Base-by-base conservation (phyloP, 1,284 basidiomycete genomes). In the Cutaneotrichosporon sp. region DNA sequence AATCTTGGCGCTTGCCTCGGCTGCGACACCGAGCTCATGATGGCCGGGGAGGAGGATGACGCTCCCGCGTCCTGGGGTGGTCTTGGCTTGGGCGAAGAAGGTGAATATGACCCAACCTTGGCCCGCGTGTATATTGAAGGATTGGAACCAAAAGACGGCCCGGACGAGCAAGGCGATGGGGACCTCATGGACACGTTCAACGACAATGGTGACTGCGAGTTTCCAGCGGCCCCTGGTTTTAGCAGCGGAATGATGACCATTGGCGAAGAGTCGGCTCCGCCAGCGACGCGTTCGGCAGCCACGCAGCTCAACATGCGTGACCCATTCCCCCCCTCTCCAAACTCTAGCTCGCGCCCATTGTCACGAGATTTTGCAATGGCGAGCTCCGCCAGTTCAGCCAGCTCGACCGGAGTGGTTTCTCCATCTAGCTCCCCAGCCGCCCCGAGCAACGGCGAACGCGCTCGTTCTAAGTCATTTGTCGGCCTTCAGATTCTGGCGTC, bases 1-100 rank as follows among this genome's bases (percentile, higher is more conserved):
- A 68, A 66, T 42, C 58, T 76, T 13, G 74, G 74, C 20, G 49
- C 62, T 13, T 73, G 70, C 50, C 65, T 76, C 13, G 74, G 74
- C 12, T 74, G 72, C 54, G 72, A 76, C 54, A 59, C 61, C 7
- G 68, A 70, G 41, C 62, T 76, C 41, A 61, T 74, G 50, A 70
- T 67, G 47, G 72, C 69, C 0, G 73, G 72, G 7, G 66, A 68
- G 13, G 70, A 72, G 51, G 68, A 71, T 42, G 55, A 60, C n/a
- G 64, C 62, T 7, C 65, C 69, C 13, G 55, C 54, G 20, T 65
- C 65, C 5, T 73, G 71, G 65, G 71, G 62, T 20, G 69, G 71
- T 1, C 58, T 71, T 9, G 70, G 66, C 0, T 59, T 71, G 15
- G 67, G 61, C 20, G 67, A 67, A 9, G 69, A 71, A 35, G 67